Evolutionary conservation across 805 yeast species (phyloP), one percentile per base, ranked within the genome.

Genomic region (Ogataea methanolica): DNA sequence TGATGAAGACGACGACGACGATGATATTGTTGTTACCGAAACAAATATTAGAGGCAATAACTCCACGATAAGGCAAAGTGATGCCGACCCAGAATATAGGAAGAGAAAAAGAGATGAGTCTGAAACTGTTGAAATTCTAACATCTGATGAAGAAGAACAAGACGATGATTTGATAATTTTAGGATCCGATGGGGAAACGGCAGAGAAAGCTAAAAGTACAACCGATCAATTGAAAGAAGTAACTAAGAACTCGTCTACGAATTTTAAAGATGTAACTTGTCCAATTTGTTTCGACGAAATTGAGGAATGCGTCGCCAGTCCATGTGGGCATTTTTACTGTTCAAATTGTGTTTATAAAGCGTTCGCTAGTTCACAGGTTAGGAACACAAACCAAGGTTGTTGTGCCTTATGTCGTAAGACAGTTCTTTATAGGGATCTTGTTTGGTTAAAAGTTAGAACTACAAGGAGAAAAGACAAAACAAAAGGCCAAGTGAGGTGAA

Each of bases 261-360:
- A 67, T 2, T 58, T 70, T 26, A 62, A 62, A 33, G 68, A 68
- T 15, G 70, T 70, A 29, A 62, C 60, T 33, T 79, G 85, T 57
- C 80, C 82, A 0, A 74, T 80, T 19, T 80, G 85, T 45, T 73
- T 80, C 57, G 84, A 79, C 8, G 69, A 74, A 5, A 79, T 82
- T 3, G 72, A 67, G 15, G 55, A 65, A 6, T 74, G 82, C 2
- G 69, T 72, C 31, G 74, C 74, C 16, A 68, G 79, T 4, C 75
- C 77, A 0, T 80, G 85, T 62, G 85, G 85, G 0, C 85, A 80
- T 58, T 64, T 76, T 2, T 79, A 73, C 54, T 80, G 85, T 55
- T 67, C 73, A 6, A 73, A 72, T 26, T 80, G 85, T 57, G 65
- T 76, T 5, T 79, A 75, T 50, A 66, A 69, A 50, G 75, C 74